Conservation (phyloP, 2,329 filamentous ascomycete species). For the Aspergillus chevalieri region DNA sequence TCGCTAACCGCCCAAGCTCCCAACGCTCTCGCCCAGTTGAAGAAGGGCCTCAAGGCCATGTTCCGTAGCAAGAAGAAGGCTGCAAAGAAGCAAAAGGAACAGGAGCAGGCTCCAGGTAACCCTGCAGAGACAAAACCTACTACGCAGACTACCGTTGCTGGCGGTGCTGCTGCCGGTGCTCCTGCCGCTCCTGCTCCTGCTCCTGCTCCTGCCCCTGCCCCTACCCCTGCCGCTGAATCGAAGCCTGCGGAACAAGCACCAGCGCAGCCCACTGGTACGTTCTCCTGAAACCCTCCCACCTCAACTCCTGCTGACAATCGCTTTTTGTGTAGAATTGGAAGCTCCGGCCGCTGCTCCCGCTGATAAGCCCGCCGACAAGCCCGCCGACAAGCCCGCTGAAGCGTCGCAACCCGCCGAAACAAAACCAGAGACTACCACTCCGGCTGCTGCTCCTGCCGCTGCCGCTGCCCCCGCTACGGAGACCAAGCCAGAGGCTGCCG, state of each 20-base stretch:
- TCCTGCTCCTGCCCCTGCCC: not conserved
- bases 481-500: constrained; percentile 8
- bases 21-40: constrained; percentile 27
- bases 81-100: constrained; percentile 4
- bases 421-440: constrained; percentile 7
- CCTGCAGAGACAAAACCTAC: constrained; percentile 3
- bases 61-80: constrained; percentile 28
- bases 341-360: not conserved
- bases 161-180: constrained; percentile 3
- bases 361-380: not conserved
- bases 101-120: constrained; percentile 9
- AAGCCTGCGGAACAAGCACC: constrained; percentile 7
- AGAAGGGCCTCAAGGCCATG: constrained; percentile 27
- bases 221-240: not conserved
- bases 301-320: not conserved
- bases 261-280: constrained; percentile 13
- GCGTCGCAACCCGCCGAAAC: not conserved
- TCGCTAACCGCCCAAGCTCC: constrained; percentile 15
- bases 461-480: constrained; percentile 4
- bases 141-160: constrained; percentile 1
- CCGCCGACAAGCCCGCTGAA: constrained; percentile 9
- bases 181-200: constrained; percentile 2
- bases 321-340: not conserved
- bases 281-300: not conserved
- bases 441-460: not conserved